phyloP scores from a whole-genome alignment of 345 rosid genomes.

The Boechera retrofracta region DNA sequence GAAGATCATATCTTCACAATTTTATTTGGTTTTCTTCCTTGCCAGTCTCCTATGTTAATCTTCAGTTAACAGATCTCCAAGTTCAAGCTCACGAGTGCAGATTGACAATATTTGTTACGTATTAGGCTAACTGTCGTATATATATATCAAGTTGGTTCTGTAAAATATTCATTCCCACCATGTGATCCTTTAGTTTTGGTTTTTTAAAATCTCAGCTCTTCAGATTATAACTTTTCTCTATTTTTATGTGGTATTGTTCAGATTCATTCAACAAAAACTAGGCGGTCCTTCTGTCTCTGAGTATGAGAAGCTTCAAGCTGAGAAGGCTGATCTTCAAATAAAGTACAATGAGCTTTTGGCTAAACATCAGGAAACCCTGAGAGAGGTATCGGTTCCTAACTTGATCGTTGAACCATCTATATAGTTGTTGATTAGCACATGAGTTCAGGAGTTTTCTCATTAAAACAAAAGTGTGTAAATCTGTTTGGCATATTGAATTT shows the following conservation, averaged over 20 bases:
- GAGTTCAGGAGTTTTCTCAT: not conserved
- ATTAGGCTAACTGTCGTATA: not conserved
- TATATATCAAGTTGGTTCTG: not conserved
- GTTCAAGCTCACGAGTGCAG: not conserved
- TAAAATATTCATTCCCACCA: not conserved
- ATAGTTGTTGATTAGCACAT: not conserved
- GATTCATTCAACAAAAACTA: slow-evolving; percentile 85
- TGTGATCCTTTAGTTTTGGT: not conserved
- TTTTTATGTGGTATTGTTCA: slow-evolving; percentile 39
- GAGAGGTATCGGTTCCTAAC: slow-evolving; percentile 55
- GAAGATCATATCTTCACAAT: too few relatives aligned
- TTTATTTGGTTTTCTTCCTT: too few relatives aligned
- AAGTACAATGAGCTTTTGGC: slow-evolving; percentile 75
- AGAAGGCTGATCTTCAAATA: slow-evolving; percentile 66
- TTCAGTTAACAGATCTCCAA: not conserved
- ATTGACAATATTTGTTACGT: not conserved
- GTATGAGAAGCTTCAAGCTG: slow-evolving; percentile 85
- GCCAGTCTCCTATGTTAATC: not conserved
- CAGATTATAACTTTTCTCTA: not conserved
- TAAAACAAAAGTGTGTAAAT: not conserved
- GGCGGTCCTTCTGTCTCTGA: slow-evolving; percentile 80
- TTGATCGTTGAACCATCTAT: slow-evolving; percentile 13
- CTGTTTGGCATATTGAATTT: not conserved
- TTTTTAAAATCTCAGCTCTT: not conserved
- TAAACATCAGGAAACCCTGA: slow-evolving; percentile 68